A percentile compares a stretch with the other conserved stretches of the same genome.
Evolutionary conservation across 2,329 filamentous ascomycete genomes (phyloP).

Genomic region (Fusarium annulatum): DNA sequence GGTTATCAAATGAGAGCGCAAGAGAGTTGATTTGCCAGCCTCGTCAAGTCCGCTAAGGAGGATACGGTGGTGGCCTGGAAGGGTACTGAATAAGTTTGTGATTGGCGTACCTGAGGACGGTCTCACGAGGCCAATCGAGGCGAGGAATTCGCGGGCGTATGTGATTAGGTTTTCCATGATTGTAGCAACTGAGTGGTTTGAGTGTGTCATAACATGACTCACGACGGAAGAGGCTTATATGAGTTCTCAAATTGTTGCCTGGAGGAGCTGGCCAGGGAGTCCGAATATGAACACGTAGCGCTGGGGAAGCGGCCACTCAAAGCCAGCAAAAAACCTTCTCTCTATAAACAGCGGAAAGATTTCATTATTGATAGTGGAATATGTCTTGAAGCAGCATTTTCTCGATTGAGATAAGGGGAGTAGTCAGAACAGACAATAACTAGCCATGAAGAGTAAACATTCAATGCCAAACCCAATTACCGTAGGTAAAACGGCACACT

Average conservation of each 20-base stretch:
- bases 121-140: not conserved
- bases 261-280: not conserved
- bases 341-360: fast-evolving
- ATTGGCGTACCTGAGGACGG: not conserved
- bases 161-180: not conserved
- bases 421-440: no score
- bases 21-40: not conserved
- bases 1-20: not conserved
- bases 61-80: not conserved
- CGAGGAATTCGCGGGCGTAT: not conserved
- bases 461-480: not conserved
- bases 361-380: no score
- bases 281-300: not conserved
- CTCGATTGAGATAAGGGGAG: not conserved
- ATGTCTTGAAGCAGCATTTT: not conserved
- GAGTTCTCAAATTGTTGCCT: not conserved
- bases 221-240: not conserved
- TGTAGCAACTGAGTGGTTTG: fast-evolving
- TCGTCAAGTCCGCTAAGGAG: not conserved
- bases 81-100: not conserved
- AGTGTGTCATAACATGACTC: not conserved
- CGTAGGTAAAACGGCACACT: no score
- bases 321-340: fast-evolving
- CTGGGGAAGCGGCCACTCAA: not conserved
- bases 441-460: not conserved